Base-by-base conservation (phyloP, 345 rosid species). In the Eucalyptus erythrocorys region DNA sequence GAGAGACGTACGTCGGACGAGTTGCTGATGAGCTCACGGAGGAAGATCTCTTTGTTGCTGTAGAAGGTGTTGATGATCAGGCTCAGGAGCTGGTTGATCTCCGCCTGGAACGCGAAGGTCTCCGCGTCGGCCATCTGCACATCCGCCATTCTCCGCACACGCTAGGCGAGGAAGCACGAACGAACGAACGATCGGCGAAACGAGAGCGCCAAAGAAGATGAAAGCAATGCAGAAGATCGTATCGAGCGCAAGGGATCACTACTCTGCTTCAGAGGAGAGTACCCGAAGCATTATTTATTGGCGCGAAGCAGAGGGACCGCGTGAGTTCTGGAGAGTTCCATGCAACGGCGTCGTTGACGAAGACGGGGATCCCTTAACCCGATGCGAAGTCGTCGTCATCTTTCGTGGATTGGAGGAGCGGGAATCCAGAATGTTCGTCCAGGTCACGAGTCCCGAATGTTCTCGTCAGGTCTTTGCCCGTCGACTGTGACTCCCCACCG, bases 11-110 rank as follows among this genome's bases (percentile, higher is more conserved):
- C 90, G 53, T 88, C 90, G 40, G 90, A 88, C 3, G 90, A 37
- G 43, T 88, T 88, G 90, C 90, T 88, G 88, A 88, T 86, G 85
- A 88, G 8, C 51, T 88, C 90, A 5, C 90, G 87, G n/a, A 88
- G 90, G 87, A 88, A 88, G 50, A 88, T 66, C 87, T 88, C 90
- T 71, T 88, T 88, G 90, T 88, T 88, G 49, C 90, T 88, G 90
- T 88, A 85, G 87, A 88, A 88, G 30, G 89, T 88, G 61, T 88
- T 88, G 87, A 88, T 88, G 82, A 88, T 88, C 89, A 88, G 85
- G 49, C 89, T 88, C 26, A 88, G 87, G 81, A 88, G 79, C 86
- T 81, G 89, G 24, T 88, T 88, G 89, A 88, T 88, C 89, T 88
- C 89, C n/a, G 89, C 89, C 89, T 88, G 89, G 85, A 88, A 88